A percentile compares a stretch with the other conserved stretches of the same genome.
Evolutionary conservation across 805 yeast species (phyloP).

Genomic region (Candida argentea): DNA sequence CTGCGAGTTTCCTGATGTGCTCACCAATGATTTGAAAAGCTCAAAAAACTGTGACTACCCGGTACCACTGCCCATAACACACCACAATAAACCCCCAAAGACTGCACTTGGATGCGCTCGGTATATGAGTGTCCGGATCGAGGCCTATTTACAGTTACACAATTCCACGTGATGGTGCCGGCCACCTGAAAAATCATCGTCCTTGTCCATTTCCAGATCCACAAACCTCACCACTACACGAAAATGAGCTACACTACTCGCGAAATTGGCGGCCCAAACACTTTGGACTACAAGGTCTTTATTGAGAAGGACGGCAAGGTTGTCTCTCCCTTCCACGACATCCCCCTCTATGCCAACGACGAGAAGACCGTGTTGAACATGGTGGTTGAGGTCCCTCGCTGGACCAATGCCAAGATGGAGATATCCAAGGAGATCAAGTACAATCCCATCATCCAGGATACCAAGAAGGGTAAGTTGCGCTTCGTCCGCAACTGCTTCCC

Average conservation of each 20-base stretch:
- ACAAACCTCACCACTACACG: too few relatives aligned
- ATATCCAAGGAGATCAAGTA: conserved; percentile 73
- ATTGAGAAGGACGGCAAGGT: conserved; percentile 90
- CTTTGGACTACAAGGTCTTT: conserved; percentile 86
- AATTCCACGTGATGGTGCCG: too few relatives aligned
- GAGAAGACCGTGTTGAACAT: conserved; percentile 70
- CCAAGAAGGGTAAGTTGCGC: conserved; percentile 93
- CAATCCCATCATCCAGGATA: conserved; percentile 95
- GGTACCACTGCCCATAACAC: too few relatives aligned
- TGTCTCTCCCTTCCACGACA: conserved; percentile 84
- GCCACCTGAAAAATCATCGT: not conserved
- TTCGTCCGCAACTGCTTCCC: conserved; percentile 98
- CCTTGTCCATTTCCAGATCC: not conserved
- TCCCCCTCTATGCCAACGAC: conserved; percentile 79
- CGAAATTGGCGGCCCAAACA: conserved; percentile 92
- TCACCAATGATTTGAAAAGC: too few relatives aligned
- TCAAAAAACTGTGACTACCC: too few relatives aligned
- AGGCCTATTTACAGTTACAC: too few relatives aligned
- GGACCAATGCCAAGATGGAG: conserved; percentile 97
- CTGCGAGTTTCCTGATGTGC: too few relatives aligned
- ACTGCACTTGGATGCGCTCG: conserved; percentile 1
- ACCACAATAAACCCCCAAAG: too few relatives aligned
- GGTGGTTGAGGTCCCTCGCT: conserved; percentile 96
- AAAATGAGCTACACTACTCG: conserved; percentile 75
- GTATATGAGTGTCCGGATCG: too few relatives aligned